These are phyloP conservation scores for Heimioporus sp. DNA, from an alignment of 768 basidiomycete genomes.

Conservation along the genomic window DNA sequence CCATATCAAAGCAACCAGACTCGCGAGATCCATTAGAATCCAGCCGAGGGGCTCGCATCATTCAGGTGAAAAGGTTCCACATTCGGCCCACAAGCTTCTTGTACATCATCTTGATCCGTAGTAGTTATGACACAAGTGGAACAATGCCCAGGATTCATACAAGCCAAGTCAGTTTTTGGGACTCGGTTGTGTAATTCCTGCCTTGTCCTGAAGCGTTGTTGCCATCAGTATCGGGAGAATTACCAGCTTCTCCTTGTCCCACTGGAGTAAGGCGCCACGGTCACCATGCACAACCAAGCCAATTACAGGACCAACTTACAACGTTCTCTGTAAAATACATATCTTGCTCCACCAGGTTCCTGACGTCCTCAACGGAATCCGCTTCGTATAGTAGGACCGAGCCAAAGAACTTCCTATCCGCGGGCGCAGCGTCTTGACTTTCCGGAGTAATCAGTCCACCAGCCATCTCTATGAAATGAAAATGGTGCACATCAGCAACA, in stretches of 20 bases:
- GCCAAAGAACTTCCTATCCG: slow-evolving; percentile 58
- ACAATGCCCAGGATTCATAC: not conserved
- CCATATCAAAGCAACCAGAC: no score
- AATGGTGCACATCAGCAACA: not conserved
- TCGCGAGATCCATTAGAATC: no score
- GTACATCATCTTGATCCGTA: slow-evolving; percentile 7
- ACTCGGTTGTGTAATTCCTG: slow-evolving; percentile 21
- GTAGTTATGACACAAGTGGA: not conserved
- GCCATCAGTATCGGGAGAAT: slow-evolving; percentile 47
- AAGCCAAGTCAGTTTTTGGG: slow-evolving; percentile 14
- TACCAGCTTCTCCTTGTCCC: slow-evolving; percentile 54
- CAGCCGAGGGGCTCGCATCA: not conserved
- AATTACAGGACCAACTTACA: slow-evolving; percentile 30
- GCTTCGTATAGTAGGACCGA: slow-evolving; percentile 56
- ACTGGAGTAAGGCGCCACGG: slow-evolving; percentile 34
- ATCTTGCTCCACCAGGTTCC: slow-evolving; percentile 40
- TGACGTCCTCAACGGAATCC: slow-evolving; percentile 45
- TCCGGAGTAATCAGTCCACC: slow-evolving; percentile 61
- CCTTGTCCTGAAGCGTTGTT: slow-evolving; percentile 30
- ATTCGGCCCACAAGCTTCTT: not conserved
- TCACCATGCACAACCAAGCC: not conserved
- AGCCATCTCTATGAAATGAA: slow-evolving; percentile 40
- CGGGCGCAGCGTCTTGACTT: slow-evolving; percentile 43
- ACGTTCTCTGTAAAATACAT: slow-evolving; percentile 43
- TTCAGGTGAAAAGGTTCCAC: not conserved